A percentile compares a stretch with the other conserved stretches of the same genome.
Evolutionary conservation across 2,329 filamentous ascomycete species (phyloP).

Genomic region (Calonectria ilicicola): DNA sequence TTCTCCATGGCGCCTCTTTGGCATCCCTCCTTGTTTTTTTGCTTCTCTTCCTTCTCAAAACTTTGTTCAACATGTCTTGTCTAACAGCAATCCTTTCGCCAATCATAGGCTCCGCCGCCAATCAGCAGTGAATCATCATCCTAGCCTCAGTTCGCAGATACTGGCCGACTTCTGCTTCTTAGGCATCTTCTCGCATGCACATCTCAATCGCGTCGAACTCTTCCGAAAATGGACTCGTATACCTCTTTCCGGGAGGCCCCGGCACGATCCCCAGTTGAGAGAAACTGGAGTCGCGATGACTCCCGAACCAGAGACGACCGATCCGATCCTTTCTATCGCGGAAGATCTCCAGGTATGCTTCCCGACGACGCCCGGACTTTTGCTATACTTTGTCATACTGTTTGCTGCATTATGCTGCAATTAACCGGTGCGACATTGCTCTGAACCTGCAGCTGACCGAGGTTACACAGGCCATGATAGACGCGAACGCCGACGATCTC

Average conservation of each 20-base stretch:
- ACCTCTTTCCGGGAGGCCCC: slow-evolving; percentile 64
- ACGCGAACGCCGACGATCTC: slow-evolving; percentile 72
- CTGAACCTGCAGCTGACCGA: not conserved
- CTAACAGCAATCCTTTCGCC: slow-evolving; percentile 68
- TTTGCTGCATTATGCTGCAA: not conserved
- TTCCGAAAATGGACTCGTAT: slow-evolving; percentile 65
- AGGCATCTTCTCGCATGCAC: slow-evolving; percentile 27
- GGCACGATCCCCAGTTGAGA: slow-evolving; percentile 65
- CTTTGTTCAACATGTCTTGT: slow-evolving; percentile 59
- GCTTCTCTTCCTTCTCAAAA: slow-evolving; percentile 36
- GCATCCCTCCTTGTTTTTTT: slow-evolving; percentile 40
- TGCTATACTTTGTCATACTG: not conserved
- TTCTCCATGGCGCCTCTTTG: slow-evolving; percentile 44
- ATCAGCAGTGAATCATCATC: slow-evolving; percentile 41
- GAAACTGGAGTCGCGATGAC: slow-evolving; percentile 67
- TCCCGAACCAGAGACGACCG: slow-evolving; percentile 60
- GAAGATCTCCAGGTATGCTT: slow-evolving; percentile 77
- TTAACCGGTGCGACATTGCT: not conserved
- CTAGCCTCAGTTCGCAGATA: slow-evolving; percentile 28
- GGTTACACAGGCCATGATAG: slow-evolving; percentile 64
- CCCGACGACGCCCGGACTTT: not conserved
- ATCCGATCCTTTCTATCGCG: slow-evolving; percentile 72
- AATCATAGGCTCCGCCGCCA: slow-evolving; percentile 58
- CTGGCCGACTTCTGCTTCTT: slow-evolving; percentile 19
- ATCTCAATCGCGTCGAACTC: slow-evolving; percentile 27